phyloP scores from a whole-genome alignment of 768 basidiomycete species.

The Filobasidium floriforme region DNA sequence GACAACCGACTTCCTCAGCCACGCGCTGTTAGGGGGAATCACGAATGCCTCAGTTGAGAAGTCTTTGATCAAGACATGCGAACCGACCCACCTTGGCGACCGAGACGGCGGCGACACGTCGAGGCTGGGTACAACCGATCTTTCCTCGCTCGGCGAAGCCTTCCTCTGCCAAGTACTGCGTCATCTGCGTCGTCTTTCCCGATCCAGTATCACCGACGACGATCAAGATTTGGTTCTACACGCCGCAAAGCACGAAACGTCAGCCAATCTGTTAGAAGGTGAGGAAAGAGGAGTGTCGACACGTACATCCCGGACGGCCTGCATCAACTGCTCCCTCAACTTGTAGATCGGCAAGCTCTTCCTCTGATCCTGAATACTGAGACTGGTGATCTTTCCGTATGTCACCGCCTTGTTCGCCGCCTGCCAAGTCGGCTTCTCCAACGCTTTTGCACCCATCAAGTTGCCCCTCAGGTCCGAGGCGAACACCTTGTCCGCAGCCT shows the following conservation, averaged over 20 bases:
- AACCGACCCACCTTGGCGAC: slow-evolving; percentile 62
- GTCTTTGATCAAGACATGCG: neutral
- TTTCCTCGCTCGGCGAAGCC: slow-evolving; percentile 83
- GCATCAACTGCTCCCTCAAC: slow-evolving; percentile 75
- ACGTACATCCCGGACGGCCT: slow-evolving; percentile 66
- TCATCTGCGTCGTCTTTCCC: slow-evolving; percentile 99
- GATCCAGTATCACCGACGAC: slow-evolving; percentile 98
- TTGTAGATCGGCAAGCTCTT: slow-evolving; percentile 89
- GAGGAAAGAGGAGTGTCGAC: neutral
- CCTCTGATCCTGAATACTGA: slow-evolving; percentile 90
- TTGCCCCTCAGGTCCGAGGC: slow-evolving; percentile 74
- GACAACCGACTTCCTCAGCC: slow-evolving; percentile 94
- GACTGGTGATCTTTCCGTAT: slow-evolving; percentile 80
- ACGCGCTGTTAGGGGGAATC: slow-evolving; percentile 55
- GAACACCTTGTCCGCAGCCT: slow-evolving; percentile 73
- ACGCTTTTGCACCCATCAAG: slow-evolving; percentile 63
- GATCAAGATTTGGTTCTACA: slow-evolving; percentile 88
- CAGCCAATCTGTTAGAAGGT: slow-evolving; percentile 27
- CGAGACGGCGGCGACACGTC: slow-evolving; percentile 98
- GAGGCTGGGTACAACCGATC: slow-evolving; percentile 96
- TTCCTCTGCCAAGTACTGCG: slow-evolving; percentile 90
- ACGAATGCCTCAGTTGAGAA: neutral
- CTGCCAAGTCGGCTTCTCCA: slow-evolving; percentile 82
- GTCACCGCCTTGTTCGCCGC: slow-evolving; percentile 86
- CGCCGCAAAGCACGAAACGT: slow-evolving; percentile 1